These are phyloP conservation scores for Podospora conica DNA, from an alignment of 495 filamentous ascomycete species.

Conservation along the genomic window DNA sequence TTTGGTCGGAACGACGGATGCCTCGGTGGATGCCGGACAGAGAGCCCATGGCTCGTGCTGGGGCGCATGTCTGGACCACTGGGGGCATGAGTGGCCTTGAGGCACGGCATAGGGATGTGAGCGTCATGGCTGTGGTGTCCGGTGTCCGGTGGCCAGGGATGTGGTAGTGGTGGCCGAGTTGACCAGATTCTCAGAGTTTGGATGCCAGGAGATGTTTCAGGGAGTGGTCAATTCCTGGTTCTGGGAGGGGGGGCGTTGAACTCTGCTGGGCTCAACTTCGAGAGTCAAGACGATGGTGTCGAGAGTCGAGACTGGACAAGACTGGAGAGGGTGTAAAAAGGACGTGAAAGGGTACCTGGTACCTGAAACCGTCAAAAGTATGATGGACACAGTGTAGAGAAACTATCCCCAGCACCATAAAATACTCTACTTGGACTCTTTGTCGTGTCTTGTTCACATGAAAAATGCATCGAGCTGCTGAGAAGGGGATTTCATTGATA, in stretches of 20 bases:
- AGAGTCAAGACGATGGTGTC: no score
- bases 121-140: constrained; percentile 17
- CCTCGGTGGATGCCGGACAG: constrained; percentile 29
- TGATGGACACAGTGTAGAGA: neutral
- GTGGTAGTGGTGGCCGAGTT: neutral
- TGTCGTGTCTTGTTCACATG: neutral
- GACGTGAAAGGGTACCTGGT: neutral
- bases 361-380: neutral
- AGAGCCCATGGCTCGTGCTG: constrained; percentile 9
- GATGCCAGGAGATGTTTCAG: neutral
- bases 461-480: neutral
- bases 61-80: neutral
- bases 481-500: no score
- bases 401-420: neutral
- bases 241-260: no score
- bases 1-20: constrained; percentile 20
- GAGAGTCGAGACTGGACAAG: neutral
- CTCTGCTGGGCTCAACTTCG: no score
- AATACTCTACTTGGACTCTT: neutral
- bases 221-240: no score
- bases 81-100: constrained; percentile 11
- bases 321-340: neutral
- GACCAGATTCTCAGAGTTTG: neutral
- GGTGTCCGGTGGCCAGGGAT: no score
- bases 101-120: constrained; percentile 20